A percentile compares a stretch with the other conserved stretches of the same genome.
Conservation (phyloP, 1,139 yeast species). For the Hemisphaericaspora xylofermentans region DNA sequence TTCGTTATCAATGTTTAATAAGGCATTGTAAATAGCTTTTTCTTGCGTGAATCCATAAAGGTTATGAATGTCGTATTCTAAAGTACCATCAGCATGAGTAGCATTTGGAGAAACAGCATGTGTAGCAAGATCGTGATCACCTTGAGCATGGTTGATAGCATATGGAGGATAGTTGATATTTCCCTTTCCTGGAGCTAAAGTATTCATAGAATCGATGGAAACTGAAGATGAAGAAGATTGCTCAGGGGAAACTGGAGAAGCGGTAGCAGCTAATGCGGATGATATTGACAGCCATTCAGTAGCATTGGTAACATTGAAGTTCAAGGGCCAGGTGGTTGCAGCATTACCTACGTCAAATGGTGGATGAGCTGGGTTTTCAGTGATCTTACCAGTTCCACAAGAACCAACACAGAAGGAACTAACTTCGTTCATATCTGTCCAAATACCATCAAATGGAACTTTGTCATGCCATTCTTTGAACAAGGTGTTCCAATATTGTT, state of each 20-base stretch:
- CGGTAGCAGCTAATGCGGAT: slow-evolving; percentile 15
- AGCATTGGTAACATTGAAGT: slow-evolving; percentile 20
- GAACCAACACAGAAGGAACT: slow-evolving; percentile 34
- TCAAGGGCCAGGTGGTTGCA: slow-evolving; percentile 19
- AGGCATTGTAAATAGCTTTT: slow-evolving; percentile 20
- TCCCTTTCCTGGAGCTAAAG: slow-evolving; percentile 25
- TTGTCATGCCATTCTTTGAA: slow-evolving; percentile 22
- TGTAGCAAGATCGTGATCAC: slow-evolving; percentile 26
- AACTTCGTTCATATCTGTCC: slow-evolving; percentile 39
- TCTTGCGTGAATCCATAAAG: slow-evolving; percentile 21
- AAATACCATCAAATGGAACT: slow-evolving; percentile 30
- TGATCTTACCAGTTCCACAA: slow-evolving; percentile 22
- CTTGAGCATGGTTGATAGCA: slow-evolving; percentile 24
- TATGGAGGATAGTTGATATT: slow-evolving; percentile 35
- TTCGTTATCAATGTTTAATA: slow-evolving; percentile 17
- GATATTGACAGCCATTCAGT: slow-evolving; percentile 20
- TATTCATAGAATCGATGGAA: slow-evolving; percentile 19
- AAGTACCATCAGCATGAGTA: slow-evolving; percentile 28
- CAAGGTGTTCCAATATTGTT: slow-evolving; percentile 24
- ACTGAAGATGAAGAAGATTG: slow-evolving; percentile 16
- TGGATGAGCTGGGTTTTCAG: slow-evolving; percentile 23
- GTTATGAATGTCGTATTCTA: slow-evolving; percentile 28
- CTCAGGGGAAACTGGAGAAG: slow-evolving; percentile 11
- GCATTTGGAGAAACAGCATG: slow-evolving; percentile 31
- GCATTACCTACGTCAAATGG: slow-evolving; percentile 20